Evolutionary conservation across 495 filamentous ascomycete species (phyloP), one percentile per base, ranked within the genome.

Genomic region (Halenospora varia): DNA sequence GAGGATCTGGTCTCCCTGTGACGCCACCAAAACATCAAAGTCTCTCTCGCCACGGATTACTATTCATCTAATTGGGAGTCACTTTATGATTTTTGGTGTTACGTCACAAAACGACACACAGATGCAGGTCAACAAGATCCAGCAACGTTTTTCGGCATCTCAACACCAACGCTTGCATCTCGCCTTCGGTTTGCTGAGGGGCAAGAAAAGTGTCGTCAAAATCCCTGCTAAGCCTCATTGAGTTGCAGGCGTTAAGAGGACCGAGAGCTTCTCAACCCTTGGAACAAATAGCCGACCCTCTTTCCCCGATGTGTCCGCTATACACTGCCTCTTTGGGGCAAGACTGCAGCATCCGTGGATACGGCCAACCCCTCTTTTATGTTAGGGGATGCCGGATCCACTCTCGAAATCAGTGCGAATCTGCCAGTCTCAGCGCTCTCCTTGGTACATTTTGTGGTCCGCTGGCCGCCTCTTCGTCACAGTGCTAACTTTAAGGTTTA

Each of bases 401-500:
- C n/a, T n/a, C n/a, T n/a, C n/a, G n/a, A n/a, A n/a, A n/a, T n/a
- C n/a, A n/a, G n/a, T n/a, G n/a, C n/a, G n/a, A n/a, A n/a, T n/a
- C n/a, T n/a, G n/a, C n/a, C n/a, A n/a, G n/a, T n/a, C n/a, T n/a
- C n/a, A n/a, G n/a, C n/a, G n/a, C n/a, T n/a, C n/a, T n/a, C n/a
- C n/a, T n/a, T n/a, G n/a, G n/a, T n/a, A 13, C 29, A 35, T 13
- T 35, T 13, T 35, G 6, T 13, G 29, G 29, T 35, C 29, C 52
- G 23, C 17, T 40, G 20, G 41, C 29, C 42, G 47, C 41, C 13
- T 47, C 42, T 35, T 45, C 52, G 23, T 26, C 25, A 18, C 20
- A 6, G 15, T 19, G 15, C 25, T 53, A 53, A 41, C 10, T 4
- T 40, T 53, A 53, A 53, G 51, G 51, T 53, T 53, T 53, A 53